Conservation (phyloP, 257 asterid species). For the Lantana camara region DNA sequence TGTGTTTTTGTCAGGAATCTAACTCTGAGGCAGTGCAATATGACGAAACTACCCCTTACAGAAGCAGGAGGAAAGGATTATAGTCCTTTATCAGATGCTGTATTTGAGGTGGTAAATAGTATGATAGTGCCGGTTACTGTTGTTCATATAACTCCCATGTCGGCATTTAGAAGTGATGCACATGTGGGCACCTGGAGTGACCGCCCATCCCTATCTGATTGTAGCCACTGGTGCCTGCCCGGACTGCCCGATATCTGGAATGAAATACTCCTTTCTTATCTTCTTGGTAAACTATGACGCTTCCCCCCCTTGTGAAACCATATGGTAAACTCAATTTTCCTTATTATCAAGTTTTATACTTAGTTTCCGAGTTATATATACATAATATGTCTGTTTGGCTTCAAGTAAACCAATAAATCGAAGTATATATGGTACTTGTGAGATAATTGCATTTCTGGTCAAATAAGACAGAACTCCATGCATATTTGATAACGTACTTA, state of each 20-base stretch:
- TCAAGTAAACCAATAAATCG: too few species aligned
- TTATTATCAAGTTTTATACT: background rate
- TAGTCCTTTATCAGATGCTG: constrained; percentile 59
- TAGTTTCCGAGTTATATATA: background rate
- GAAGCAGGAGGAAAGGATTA: constrained; percentile 49
- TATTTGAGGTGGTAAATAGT: constrained; percentile 50
- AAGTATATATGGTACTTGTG: too few species aligned
- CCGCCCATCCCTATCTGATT: constrained; percentile 62
- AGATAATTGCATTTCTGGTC: too few species aligned
- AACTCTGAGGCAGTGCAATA: constrained; percentile 51
- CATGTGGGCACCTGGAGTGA: constrained; percentile 86
- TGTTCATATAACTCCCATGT: constrained; percentile 67
- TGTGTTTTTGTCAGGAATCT: constrained; percentile 47
- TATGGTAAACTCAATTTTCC: constrained; percentile 10
- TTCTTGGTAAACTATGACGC: constrained; percentile 32
- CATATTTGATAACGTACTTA: too few species aligned
- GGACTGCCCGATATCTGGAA: constrained; percentile 83
- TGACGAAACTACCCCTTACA: constrained; percentile 59
- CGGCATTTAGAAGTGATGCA: constrained; percentile 75
- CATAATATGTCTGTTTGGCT: too few species aligned
- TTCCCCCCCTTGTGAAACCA: constrained; percentile 26
- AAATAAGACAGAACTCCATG: too few species aligned
- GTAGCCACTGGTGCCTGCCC: constrained; percentile 89
- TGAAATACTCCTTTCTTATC: constrained; percentile 54
- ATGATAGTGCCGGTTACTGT: constrained; percentile 66